Evolutionary conservation across 2,329 filamentous ascomycete genomes (phyloP), one percentile per base, ranked within the genome.

Genomic region (Penicillium olsonii): DNA sequence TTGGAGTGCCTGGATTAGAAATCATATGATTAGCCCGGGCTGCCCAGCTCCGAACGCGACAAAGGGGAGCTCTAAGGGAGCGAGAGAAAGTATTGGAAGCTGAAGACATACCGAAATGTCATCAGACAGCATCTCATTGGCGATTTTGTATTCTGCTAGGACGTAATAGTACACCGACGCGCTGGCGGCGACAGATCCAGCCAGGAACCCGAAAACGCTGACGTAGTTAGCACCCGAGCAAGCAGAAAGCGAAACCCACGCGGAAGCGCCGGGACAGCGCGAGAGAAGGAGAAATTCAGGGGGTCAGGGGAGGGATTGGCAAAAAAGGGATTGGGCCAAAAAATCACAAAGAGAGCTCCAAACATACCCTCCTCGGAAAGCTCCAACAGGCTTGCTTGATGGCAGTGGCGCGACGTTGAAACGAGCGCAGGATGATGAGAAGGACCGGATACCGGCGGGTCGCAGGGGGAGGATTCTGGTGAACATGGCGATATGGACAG

Each of bases 51-150:
- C n/a, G 45, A 40, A 37, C 44, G 35, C 26, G n/a, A n/a, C n/a
- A 50, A 48, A 31, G 38, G 31, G 24, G 35, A 24, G 11, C 43
- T 39, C 24, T 9, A 14, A 4, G n/a, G 19, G 27, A 35, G 37
- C 24, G 12, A 18, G 37, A 27, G 31, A 33, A 9, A 46, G 24
- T 24, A 12, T 4, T 4, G 4, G 18, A 17, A 37, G 19, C 22
- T 20, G n/a, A 15, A 44, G 47, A 87, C 90, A 73, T 82, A 96
- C 92, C 75, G 92, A 92, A 71, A 97, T 96, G 74, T 97, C 92
- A 75, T 96, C 91, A 53, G 87, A 92, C 74, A 97, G 78, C 67
- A 96, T 82, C 75, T 95, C 89, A 77, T 96, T 97, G 61, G 90
- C 89, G 37, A 91, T 80, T 76, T 91, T 90, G 79, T 96, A 97